Percentiles rank a stretch among this genome's conserved stretches.
phyloP scores from a whole-genome alignment of 148 eudicot genomes.

The Mesembryanthemum crystallinum region DNA sequence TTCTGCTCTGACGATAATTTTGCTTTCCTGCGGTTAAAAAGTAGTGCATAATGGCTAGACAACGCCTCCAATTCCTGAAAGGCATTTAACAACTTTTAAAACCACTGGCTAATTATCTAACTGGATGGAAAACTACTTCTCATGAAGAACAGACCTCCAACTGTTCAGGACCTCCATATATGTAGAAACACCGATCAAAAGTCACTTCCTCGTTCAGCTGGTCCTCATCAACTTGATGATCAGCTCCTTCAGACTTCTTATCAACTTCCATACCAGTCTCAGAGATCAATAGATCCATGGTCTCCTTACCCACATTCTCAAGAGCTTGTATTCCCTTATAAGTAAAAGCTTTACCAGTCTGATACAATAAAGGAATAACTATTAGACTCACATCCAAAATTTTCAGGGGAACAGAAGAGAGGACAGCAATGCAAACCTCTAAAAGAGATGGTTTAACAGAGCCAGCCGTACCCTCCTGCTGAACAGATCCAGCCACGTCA shows the following conservation, averaged over 20 bases:
- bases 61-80: conserved; percentile 89
- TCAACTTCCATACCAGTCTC: conserved; percentile 82
- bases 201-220: conserved; percentile 77
- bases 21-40: conserved; percentile 80
- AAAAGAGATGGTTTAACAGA: conserved; percentile 73
- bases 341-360: conserved; percentile 93
- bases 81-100: conserved; percentile 4
- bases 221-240: conserved; percentile 51
- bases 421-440: conserved; percentile 49
- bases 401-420: background rate
- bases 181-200: conserved; percentile 94
- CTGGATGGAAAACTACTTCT: background rate
- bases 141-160: conserved; percentile 57
- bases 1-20: conserved; percentile 75
- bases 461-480: conserved; percentile 61
- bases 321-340: conserved; percentile 91
- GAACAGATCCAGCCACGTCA: conserved; percentile 65
- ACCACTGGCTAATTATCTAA: background rate
- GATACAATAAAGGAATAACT: conserved; percentile 14
- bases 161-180: conserved; percentile 97
- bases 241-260: conserved; percentile 41
- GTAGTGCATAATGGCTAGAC: conserved; percentile 76
- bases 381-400: background rate
- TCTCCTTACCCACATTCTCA: conserved; percentile 89
- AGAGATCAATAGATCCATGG: conserved; percentile 83